Evolutionary conservation across 2,329 filamentous ascomycete species (phyloP), one percentile per base, ranked within the genome.

Genomic region (Fusarium kyushuense): DNA sequence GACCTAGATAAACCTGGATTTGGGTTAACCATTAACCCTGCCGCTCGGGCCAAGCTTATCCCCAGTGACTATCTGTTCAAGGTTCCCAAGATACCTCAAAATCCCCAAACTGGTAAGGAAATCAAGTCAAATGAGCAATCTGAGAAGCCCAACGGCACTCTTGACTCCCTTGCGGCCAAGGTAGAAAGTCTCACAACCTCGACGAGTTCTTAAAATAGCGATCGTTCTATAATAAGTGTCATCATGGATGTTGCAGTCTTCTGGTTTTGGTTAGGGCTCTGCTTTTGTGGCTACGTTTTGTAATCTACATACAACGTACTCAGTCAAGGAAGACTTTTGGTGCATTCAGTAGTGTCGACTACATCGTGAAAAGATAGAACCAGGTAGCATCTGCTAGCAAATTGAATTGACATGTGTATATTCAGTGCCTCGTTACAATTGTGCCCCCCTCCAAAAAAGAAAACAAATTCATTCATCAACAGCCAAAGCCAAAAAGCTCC

Each of bases 1-100:
- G 89, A 92, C 57, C 84, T 97, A 58, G 93, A 97, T 78, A 94
- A 91, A 84, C 94, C 94, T 6, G 94, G 94, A 0, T 97, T 97
- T 75, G 94, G 94, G 6, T 84, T 97, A 51, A 94, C 94, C 61
- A 80, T 97, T 58, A 97, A 96, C 79, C 93, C 93, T 1, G 87
- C 87, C 19, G 92, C 91, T 27, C 78, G 80, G 67, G 78, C 84
- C 14, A 92, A 92, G 76, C 82, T 97, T 64, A 92, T 97, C 55
- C 88, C 94, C 40, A 92, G 92, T 8, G 84, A 88, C 46, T 87
- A 89, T 57, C 86, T 97, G 17, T 82, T 97, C 57, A 92, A 87
- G 52, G 90, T 92, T 21, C 82, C 89, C 76, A 74, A 91, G 80
- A 63, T 84, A 48, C 73, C 77, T 13, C 75, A 79, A 5, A 76